Evolutionary conservation across 192 early-diverging fungal genomes (phyloP), one percentile per base, ranked within the genome.

Genomic region (Umbelopsis vinacea): DNA sequence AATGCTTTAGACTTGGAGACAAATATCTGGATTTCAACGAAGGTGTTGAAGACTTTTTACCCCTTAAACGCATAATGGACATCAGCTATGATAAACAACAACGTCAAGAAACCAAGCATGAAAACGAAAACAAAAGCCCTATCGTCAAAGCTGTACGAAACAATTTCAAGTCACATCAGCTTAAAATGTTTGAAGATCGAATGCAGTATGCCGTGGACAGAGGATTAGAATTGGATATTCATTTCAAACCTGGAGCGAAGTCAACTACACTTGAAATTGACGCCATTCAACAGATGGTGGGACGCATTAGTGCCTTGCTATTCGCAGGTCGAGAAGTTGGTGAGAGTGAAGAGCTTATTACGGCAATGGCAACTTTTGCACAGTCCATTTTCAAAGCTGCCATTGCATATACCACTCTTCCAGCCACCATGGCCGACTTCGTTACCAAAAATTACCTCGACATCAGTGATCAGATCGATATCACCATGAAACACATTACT

Each of bases 271-370:
- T 46, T 6, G 40, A 40, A n/a, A 71, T 69, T 68, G n/a, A 52
- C 5, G 33, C 19, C 19, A 17, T 75, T 2, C 66, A 60, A 15
- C 46, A 24, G 1, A 45, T 66, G 1, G 38, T 75, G 8, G 46
- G 60, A 6, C 55, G 66, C 19, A 53, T 75, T 9, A 71, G 69
- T 15, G 70, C 57, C 33, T 37, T 63, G 8, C 45, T 69, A 26
- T 75, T 75, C 52, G 74, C 74, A 15, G 74, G 74, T 38, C 47
- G 48, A 5, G 47, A 71, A 33, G 68, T 71, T 24, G 74, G 69
- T 7, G 11, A 53, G 19, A 37, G 66, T 10, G n/a, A 23, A 46
- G 69, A 71, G 11, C 46, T 75, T 33, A 52, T 75, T 17, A 45
- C 19, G 10, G 22, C 43, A 7, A 75, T 75, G 74, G 74, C 74